Base-by-base conservation (phyloP, 805 yeast species). In the Candida xiaguanensis region DNA sequence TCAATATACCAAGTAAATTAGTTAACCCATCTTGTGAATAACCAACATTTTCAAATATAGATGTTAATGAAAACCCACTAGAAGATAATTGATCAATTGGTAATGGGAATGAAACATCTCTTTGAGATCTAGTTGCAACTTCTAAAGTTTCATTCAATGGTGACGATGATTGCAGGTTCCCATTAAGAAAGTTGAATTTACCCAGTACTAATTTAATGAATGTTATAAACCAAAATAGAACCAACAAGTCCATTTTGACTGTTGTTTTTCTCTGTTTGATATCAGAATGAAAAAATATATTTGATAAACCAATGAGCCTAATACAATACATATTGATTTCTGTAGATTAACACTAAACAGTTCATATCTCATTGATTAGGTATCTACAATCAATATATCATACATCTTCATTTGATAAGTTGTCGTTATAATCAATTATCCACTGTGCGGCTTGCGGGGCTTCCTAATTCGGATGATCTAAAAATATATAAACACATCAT, bases 1-100 rank as follows among this genome's bases (percentile, higher is more conserved):
- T 48, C 31, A 82, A 46, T 14, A 78, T 34, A 0, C 43, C 31
- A 15, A 39, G 18, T 2, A 62, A 38, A 19, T 45, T 40, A n/a
- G 40, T 31, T 29, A 59, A 32, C 5, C 60, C 31, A 7, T 34
- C 38, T 8, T 25, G 13, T 6, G 50, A 42, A 46, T 66, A 67
- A 11, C 69, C 70, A 23, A 52, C 39, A 18, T 39, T 36, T 11
- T 58, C 61, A 36, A 66, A 66, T 2, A 66, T 43, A 4, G 49
- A 27, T 34, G 52, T 55, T 31, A 66, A 44, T 5, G 68, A 58
- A 1, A 63, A 50, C 3, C 74, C 74, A 19, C 55, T 50, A 3
- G 47, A 46, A 8, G 56, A 49, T 33, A 55, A 39, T 44, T 65
- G 70, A 47, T 66, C 63, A 7, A 67, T 44, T 9, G 71, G 67